Evolutionary conservation across 179 eudicot genomes (phyloP).

Genomic region (Silene coronaria): DNA sequence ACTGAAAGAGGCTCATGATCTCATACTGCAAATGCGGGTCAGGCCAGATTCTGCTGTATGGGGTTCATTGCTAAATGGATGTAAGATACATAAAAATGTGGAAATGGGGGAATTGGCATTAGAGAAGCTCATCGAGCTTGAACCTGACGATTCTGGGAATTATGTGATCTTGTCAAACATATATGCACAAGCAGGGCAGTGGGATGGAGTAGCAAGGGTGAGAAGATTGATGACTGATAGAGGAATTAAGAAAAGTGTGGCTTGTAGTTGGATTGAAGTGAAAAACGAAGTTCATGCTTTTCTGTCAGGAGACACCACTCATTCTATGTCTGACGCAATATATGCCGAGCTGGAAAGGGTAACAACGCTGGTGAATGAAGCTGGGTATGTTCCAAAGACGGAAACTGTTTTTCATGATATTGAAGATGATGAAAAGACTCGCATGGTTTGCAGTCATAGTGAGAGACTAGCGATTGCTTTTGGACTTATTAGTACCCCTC

Average conservation of each 20-base stretch:
- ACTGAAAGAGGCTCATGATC: conserved; percentile 38
- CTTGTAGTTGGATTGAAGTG: conserved; percentile 44
- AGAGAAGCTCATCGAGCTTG: conserved; percentile 39
- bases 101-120: conserved; percentile 46
- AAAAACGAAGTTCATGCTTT: conserved; percentile 44
- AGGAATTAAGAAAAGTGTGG: conserved; percentile 38
- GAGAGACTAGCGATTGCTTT: conserved; percentile 46
- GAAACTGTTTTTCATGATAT: conserved; percentile 41
- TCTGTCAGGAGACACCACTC: conserved; percentile 41
- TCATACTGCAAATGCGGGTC: conserved; percentile 35
- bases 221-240: conserved; percentile 37
- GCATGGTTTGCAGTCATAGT: conserved; percentile 41
- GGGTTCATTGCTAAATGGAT: conserved; percentile 46
- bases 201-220: conserved; percentile 48
- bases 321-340: conserved; percentile 32
- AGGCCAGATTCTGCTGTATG: conserved; percentile 42
- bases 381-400: conserved; percentile 36
- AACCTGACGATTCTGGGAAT: conserved; percentile 41
- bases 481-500: conserved; percentile 38
- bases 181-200: conserved; percentile 47
- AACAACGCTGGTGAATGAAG: conserved; percentile 27
- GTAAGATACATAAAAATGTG: conserved; percentile 39
- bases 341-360: conserved; percentile 37
- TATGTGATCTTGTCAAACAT: conserved; percentile 44
- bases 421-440: conserved; percentile 43